Evolutionary conservation across 495 filamentous ascomycete genomes (phyloP), one percentile per base, ranked within the genome.

Genomic region (Chaetomium tenue): DNA sequence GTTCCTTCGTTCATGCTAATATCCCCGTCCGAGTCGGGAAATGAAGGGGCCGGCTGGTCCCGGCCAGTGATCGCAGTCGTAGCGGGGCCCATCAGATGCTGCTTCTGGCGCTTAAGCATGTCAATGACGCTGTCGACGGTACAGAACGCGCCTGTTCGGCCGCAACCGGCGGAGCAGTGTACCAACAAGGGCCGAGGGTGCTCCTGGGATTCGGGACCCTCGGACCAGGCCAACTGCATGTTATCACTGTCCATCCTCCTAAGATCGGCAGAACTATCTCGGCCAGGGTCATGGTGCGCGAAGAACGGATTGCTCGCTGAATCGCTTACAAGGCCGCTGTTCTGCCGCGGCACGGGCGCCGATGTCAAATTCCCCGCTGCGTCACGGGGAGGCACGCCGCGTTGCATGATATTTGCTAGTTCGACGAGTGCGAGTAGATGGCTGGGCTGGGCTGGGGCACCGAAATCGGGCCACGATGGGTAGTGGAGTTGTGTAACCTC

Each of bases 401-500:
- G 81, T 59, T 84, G 82, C 75, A 82, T 82, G 50, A 84, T 79
- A 66, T 93, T 91, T 65, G 89, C 90, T 47, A 95, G 86, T 77
- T 97, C 92, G 58, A 98, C 89, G 20, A 98, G 76, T 11, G 88
- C 88, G 2, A 98, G 81, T 1, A 98, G 83, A 70, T 98, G 91
- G 9, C 83, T 82, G 3, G 94, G 91, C 63, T 93, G 90, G 7
- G 94, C 93, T 0, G 93, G 94, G 0, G 93, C 88, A 42, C 95
- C 94, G 71, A 97, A 97, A 74, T 98, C 94, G 1, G 95, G 94
- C 94, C 94, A 98, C 16, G 86, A 88, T 11, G 91, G 87, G 70
- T 96, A 97, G 64, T 98, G 95, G 2, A 98, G 82, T 63, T 98
- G 94, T 0, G 92, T 97, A 70, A 98, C 91, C 75, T 98, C 92